Evolutionary conservation across 345 rosid species (phyloP), one percentile per base, ranked within the genome.

Genomic region (Excoecaria cochinchinensis): DNA sequence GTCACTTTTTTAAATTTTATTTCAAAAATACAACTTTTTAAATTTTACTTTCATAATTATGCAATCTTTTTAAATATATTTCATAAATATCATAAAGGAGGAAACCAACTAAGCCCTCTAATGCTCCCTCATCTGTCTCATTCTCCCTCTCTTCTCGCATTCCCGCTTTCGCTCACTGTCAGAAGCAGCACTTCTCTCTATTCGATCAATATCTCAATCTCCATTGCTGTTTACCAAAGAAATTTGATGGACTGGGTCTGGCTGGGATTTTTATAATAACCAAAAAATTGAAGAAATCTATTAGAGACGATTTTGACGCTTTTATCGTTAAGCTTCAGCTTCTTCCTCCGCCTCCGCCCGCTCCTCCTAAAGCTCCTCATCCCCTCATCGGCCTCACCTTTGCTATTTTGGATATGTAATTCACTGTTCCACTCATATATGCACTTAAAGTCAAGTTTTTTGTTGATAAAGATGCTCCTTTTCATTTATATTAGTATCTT

Each of bases 361-460:
- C 97, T 72, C 99, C 99, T 76, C 99, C 97, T 68, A 95, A 93
- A 76, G 99, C 99, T 48, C 97, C 93, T 39, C 99, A 95, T 64
- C 98, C 98, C 40, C 97, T 95, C 82, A 88, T 95, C 44, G 90
- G 82, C 52, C 95, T 95, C 84, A 71, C 88, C 21, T 93, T 95
- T 77, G 91, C 98, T 59, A 88, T 90, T 52, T 93, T 97, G 74
- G 99, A 95, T 82, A 22, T 90, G 98, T 95, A 84, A 62, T 84
- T 58, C 39, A 25, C 7, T 40, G 15, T 58, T 66, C 16, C 17
- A 4, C 7, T 13, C 0, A 62, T 25, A 59, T 15, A 36, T 53
- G 16, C 1, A 53, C 17, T 13, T 53, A 17, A 1, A 14, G 19
- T 0, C 47, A 0, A 53, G 6, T 6, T 16, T 5, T 53, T 16